Conservation (phyloP, 169 alveolate genomes). For the Pseudocohnilembus persalinus region DNA sequence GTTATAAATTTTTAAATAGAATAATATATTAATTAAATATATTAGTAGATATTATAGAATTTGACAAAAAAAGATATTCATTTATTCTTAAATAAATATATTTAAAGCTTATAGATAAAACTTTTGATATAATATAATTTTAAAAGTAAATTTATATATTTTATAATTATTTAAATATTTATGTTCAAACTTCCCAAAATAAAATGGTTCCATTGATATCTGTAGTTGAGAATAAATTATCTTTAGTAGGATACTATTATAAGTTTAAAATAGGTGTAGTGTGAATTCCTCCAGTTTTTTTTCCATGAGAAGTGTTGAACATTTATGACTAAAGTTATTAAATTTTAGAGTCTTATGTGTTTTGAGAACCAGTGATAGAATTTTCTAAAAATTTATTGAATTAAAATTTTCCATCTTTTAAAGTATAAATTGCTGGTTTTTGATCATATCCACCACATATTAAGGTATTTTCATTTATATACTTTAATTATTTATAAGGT, state of each 20-base stretch:
- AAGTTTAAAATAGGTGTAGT: conserved; percentile 4
- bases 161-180: not conserved
- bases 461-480: not conserved
- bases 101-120: no score
- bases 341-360: not conserved
- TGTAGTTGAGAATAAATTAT: not conserved
- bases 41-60: no score
- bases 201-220: conserved; percentile 25
- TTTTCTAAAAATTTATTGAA: conserved; percentile 2
- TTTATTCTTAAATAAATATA: no score
- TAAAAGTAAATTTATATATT: no score
- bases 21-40: no score
- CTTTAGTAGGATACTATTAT: not conserved
- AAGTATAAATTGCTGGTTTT: not conserved
- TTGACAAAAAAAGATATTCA: no score
- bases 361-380: not conserved
- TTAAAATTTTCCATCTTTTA: not conserved
- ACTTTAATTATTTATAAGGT: not conserved
- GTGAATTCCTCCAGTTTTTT: not conserved
- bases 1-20: no score
- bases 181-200: conserved; percentile 17
- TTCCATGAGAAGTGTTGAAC: not conserved
- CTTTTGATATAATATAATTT: no score
- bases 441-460: conserved; percentile 7
- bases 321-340: not conserved